Base-by-base conservation (phyloP, 495 filamentous ascomycete genomes). In the Penicillium flavigenum region DNA sequence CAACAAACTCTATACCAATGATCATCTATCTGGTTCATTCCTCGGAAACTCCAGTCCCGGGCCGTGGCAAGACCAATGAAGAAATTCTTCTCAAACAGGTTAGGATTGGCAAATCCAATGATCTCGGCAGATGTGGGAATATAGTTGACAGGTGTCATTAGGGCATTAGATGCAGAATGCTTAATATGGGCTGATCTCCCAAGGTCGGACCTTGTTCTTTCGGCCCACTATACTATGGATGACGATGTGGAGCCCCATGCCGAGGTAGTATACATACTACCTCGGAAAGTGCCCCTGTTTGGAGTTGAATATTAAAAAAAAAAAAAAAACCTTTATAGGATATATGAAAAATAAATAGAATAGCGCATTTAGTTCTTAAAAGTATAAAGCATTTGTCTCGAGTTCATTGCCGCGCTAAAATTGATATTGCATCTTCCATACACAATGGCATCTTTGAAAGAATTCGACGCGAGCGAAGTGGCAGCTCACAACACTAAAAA, bases 401-500 rank as follows among this genome's bases (percentile, higher is more conserved):
- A 17, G 27, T 34, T 22, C n/a, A 12, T 5, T 34, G 31, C 9
- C 42, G 12, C 29, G 19, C 9, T 44, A 12, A 26, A 47, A 24
- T 47, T 19, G 26, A 47, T 47, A 20, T 36, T 17, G 5, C 34
- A 38, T 44, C 27, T 7, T 54, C 9, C 51, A 41, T 34, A 31
- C 22, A 54, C 17, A 11, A 54, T 54, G 52, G 29, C 42, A 46
- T 24, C 41, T 38, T 26, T 66, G 54, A 47, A 43, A 47, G 36
- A 57, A 60, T 77, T 62, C 41, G 62, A 72, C 4, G 5, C 62
- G 4, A 61, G 70, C 44, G 72, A 80, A 36, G 70, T 81, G 9
- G 62, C 55, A 29, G 58, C 63, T 47, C 78, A 82, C 61, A 76
- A 73, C 11, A 69, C 62, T 16, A 66, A 66, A 52, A 59, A 63